phyloP scores from a whole-genome alignment of 768 basidiomycete genomes.

The Cyclocybe cylindracea region DNA sequence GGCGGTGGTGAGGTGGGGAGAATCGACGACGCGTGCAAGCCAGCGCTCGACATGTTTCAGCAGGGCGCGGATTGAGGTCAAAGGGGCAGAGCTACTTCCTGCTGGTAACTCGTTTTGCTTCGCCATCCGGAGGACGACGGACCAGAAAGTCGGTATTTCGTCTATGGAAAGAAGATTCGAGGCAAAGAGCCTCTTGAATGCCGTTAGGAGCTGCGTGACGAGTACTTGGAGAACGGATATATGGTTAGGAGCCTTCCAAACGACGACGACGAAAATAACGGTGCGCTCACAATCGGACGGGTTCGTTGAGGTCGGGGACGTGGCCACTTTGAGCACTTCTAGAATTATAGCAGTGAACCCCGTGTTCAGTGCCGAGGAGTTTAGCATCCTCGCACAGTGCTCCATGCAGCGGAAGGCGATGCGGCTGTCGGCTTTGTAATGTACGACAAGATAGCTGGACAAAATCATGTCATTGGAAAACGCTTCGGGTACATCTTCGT shows the following conservation, averaged over 20 bases:
- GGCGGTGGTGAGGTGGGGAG: too few species aligned
- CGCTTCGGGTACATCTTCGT: conserved; percentile 2
- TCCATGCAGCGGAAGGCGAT: conserved; percentile 12
- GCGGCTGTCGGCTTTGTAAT: conserved; percentile 8
- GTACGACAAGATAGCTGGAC: conserved; percentile 8
- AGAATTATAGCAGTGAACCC: conserved; percentile 2
- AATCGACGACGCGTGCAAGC: too few species aligned
- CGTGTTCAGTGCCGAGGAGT: conserved; percentile 1
- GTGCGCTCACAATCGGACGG: conserved; percentile 1
- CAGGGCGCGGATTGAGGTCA: too few species aligned
- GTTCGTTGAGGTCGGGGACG: neutral
- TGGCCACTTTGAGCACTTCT: conserved; percentile 7
- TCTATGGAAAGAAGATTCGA: conserved; percentile 1
- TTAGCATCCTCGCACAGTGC: conserved; percentile 12
- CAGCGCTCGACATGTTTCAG: too few species aligned
- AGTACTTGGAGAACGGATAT: neutral
- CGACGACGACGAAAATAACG: neutral
- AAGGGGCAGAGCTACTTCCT: too few species aligned
- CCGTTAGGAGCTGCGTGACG: conserved; percentile 1
- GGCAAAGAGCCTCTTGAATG: conserved; percentile 2
- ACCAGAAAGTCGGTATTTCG: conserved; percentile 5
- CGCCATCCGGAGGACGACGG: neutral
- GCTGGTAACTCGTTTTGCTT: too few species aligned
- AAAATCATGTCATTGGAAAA: conserved; percentile 8
- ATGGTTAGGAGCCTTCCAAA: neutral